These are phyloP conservation scores for Potentilla sterilis DNA, from an alignment of 306 rosid genomes.

Conservation along the genomic window DNA sequence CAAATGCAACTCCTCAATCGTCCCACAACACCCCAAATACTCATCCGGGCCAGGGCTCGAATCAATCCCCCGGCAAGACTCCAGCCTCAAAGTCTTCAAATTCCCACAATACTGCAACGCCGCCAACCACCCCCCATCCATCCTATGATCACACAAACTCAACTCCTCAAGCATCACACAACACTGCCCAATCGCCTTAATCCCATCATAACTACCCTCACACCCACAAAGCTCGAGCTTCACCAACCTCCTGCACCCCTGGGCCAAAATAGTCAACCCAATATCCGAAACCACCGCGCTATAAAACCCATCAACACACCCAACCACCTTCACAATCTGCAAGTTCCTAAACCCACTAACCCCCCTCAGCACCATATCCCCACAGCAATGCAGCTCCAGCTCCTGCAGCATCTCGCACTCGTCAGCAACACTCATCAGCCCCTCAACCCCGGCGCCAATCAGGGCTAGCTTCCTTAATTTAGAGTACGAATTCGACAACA, in stretches of 20 bases:
- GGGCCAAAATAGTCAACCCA: slow-evolving; percentile 82
- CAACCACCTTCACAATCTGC: slow-evolving; percentile 63
- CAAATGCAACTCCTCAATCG: slow-evolving; percentile 67
- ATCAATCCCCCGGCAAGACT: slow-evolving; percentile 62
- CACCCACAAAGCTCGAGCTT: slow-evolving; percentile 83
- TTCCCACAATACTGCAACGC: slow-evolving; percentile 67
- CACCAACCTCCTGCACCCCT: slow-evolving; percentile 78
- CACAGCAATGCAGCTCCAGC: slow-evolving; percentile 70
- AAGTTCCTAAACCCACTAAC: slow-evolving; percentile 61
- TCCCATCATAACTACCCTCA: slow-evolving; percentile 85
- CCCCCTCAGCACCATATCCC: slow-evolving; percentile 40
- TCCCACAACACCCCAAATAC: slow-evolving; percentile 58
- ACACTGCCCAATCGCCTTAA: slow-evolving; percentile 84
- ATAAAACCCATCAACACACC: slow-evolving; percentile 49
- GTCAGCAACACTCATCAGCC: slow-evolving; percentile 59
- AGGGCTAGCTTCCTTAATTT: slow-evolving; percentile 52
- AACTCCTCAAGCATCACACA: slow-evolving; percentile 88
- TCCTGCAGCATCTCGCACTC: slow-evolving; percentile 78
- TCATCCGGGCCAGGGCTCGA: slow-evolving; percentile 65
- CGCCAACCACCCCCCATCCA: slow-evolving; percentile 91
- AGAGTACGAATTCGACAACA: slow-evolving; percentile 54
- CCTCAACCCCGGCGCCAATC: slow-evolving; percentile 69
- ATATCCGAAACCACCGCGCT: slow-evolving; percentile 61
- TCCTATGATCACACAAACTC: slow-evolving; percentile 61
- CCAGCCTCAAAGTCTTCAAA: slow-evolving; percentile 69